phyloP scores from a whole-genome alignment of 441 rosid species.

The Sinapis alba region DNA sequence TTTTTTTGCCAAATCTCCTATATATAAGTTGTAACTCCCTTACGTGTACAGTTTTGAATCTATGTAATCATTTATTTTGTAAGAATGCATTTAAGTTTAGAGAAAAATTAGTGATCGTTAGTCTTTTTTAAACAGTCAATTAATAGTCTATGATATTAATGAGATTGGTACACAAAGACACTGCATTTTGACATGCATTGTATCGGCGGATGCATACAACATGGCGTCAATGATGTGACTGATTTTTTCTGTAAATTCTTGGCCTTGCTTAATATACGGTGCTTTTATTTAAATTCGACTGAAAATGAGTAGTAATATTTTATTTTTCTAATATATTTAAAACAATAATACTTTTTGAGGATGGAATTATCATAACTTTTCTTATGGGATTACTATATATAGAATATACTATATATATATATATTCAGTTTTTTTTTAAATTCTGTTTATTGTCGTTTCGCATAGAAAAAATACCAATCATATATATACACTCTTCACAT shows the following conservation, averaged over 20 bases:
- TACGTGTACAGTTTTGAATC: neutral
- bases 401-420: too few relatives aligned
- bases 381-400: neutral
- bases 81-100: neutral
- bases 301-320: neutral
- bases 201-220: neutral
- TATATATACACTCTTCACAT: neutral
- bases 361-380: neutral
- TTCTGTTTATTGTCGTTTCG: neutral
- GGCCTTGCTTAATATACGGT: neutral
- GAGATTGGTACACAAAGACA: neutral
- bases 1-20: neutral
- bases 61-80: neutral
- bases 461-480: too few relatives aligned
- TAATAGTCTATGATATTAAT: neutral
- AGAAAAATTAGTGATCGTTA: neutral
- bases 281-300: neutral
- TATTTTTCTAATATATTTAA: too few relatives aligned
- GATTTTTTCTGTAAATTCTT: neutral
- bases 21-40: neutral
- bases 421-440: too few relatives aligned
- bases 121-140: neutral
- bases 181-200: neutral
- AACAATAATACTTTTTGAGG: neutral
- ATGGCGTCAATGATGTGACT: conserved; percentile 40